Base-by-base conservation (phyloP, 2,329 filamentous ascomycete genomes). In the Fusarium phyllophilum region DNA sequence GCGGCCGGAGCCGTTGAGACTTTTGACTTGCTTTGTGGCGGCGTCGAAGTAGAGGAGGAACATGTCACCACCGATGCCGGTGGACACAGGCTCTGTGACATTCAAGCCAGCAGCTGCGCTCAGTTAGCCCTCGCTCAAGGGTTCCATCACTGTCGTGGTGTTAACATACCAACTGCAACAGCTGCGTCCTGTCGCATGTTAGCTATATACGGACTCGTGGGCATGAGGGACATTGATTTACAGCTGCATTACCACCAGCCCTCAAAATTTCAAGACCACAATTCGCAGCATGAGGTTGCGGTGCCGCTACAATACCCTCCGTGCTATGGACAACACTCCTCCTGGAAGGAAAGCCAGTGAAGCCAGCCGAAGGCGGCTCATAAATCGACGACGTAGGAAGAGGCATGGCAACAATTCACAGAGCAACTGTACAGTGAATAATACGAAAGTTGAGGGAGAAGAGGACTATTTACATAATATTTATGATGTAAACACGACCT, bases 11-110 rank as follows among this genome's bases (percentile, higher is more conserved):
- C 95, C 96, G 82, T 99, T 99, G 82, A 98, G 85, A 15, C 95
- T 94, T 62, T 91, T 92, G 14, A 98, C 92, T 72, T 93, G 93
- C 79, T 93, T 93, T 0, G 92, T 94, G 76, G 92, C 89, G 46
- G 94, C 94, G 80, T 97, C 90, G 85, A 96, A 98, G 86, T 90
- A 98, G 41, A 98, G 89, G 82, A 95, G 95, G 84, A 98, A 99
- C 91, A 97, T 95, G 84, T 99, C 96, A 72, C 96, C 96, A 65
- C 96, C 96, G 68, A 99, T 98, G 45, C 96, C 96, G 2, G 96
- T 98, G 11, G 93, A 96, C 67, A 91, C 91, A 13, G 96, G 96
- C 81, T 99, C 96, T 1, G 96, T 97, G 80, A 98, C 89, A 83
- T 98, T 98, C 64, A 99, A 87, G 10, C 91, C 95, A 38, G 96